Base-by-base conservation (phyloP, 2,329 filamentous ascomycete genomes). In the Microsporum canis region DNA sequence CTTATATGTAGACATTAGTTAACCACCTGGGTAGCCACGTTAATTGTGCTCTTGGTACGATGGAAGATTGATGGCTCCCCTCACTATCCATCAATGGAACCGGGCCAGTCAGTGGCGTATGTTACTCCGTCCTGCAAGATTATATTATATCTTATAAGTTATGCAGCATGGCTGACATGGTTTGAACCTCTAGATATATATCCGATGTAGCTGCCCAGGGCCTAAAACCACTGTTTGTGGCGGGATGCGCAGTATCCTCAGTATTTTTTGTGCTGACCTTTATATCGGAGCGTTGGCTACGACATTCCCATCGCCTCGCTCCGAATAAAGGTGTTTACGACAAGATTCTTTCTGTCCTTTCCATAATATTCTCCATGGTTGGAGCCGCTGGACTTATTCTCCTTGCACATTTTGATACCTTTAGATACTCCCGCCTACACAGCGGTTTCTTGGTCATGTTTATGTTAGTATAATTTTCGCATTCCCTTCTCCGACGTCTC, bases 381-480 rank as follows among this genome's bases (percentile, higher is more conserved):
- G 94, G 94, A 58, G 91, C 89, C 0, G 79, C 80, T 0, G 92
- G 92, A 2, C 76, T 99, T 51, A 90, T 96, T 65, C 79, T 91
- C 4, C 80, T 99, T 45, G 86, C 86, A 65, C 85, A 96, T 67
- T 96, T 95, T 73, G 90, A 97, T 73, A 94, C 89, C 0, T 74
- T 80, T n/a, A 77, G 79, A 60, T 83, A 96, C 71, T 79, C 80
- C 1, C 73, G 67, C 1, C 71, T 88, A 62, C 94, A 99, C 71
- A 80, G 89, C 68, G 78, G 84, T 1, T 95, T 95, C 75, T 76
- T 99, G 39, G 75, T 83, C 0, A 74, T 96, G 58, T 99, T 99
- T 73, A 89, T 96, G 71, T 77, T 63, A 69, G 73, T 66, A 33
- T 5, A 5, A 1, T 23, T 23, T 8, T 8, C 31, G 4, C 29